Evolutionary conservation across 2,329 filamentous ascomycete genomes (phyloP), one percentile per base, ranked within the genome.

Genomic region (Microcyclospora tardicrescens): DNA sequence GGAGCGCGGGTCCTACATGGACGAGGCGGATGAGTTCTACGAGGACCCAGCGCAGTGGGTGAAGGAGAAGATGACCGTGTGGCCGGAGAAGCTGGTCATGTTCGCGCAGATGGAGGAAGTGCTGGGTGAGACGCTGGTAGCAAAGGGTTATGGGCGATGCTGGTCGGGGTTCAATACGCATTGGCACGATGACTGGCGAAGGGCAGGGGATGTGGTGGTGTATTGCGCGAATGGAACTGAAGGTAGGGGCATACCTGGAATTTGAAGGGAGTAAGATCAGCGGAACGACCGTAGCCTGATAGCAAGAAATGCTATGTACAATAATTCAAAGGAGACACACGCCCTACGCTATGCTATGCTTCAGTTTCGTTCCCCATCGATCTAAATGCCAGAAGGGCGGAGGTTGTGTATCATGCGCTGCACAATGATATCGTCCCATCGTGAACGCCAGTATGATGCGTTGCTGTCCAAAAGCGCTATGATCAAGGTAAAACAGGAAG

Each of bases 1-100:
- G 6, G 72, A 83, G 55, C 76, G 87, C 32, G 66, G 64, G 1
- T 55, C 55, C 2, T 98, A 98, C 61, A 65, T 81, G 12, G 87
- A 95, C 58, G 89, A 98, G 65, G 87, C 86, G 6, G 87, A 94
- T 57, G 71, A 79, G 33, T 98, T 98, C 65, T 96, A 94, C 61
- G 72, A 67, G 9, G 60, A 81, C 43, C 75, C 79, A 1, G 41
- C 31, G 3, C 38, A 35, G 2, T 69, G 65, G 66, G 42, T 69
- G n/a, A 39, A 52, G 0, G 43, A 45, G 5, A 58, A 68, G 36
- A 67, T 69, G 66, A 37, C 41, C 8, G 43, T 35, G 38, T 69
- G 67, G 66, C 67, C 67, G 10, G 52, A 63, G 38, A 61, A 65
- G 41, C 44, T 71, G 3, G 63, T 68, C 11, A 67, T 78, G 55